phyloP scores from a whole-genome alignment of 345 rosid genomes.

The Euclidium syriacum region DNA sequence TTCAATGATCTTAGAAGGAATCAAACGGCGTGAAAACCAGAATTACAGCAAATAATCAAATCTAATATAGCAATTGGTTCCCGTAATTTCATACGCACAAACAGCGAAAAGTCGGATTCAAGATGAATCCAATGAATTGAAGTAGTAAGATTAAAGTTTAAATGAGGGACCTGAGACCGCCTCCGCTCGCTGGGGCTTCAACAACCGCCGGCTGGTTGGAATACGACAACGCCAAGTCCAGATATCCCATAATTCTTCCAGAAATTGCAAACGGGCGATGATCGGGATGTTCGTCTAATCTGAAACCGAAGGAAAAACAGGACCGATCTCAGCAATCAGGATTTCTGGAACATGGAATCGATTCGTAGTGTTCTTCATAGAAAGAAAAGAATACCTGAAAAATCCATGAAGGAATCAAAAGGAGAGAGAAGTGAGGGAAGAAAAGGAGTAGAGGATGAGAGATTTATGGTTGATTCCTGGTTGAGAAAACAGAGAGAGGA shows the following conservation, averaged over 20 bases:
- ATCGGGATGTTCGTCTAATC: not conserved
- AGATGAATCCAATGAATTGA: not conserved
- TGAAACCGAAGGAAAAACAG: not conserved
- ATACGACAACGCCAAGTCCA: conserved; percentile 25
- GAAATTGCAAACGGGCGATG: not conserved
- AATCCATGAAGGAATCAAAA: not conserved
- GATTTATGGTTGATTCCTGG: conserved; percentile 2
- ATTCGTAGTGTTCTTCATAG: not conserved
- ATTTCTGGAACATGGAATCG: not conserved
- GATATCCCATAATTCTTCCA: conserved; percentile 17
- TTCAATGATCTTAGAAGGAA: too few relatives aligned
- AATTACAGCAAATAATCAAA: too few relatives aligned
- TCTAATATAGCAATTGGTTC: too few relatives aligned
- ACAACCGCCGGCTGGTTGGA: conserved; percentile 29
- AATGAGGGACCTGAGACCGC: conserved; percentile 68
- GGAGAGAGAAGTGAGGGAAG: not conserved
- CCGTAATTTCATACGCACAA: not conserved
- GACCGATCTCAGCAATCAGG: not conserved
- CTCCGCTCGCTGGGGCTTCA: conserved; percentile 75
- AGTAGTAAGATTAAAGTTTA: not conserved
- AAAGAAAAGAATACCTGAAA: not conserved
- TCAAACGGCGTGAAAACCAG: not conserved
- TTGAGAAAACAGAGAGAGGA: not conserved
- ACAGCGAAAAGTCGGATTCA: not conserved
- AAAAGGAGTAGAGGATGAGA: not conserved